Conservation (phyloP, 257 asterid genomes). For the Scutellaria barbata region DNA sequence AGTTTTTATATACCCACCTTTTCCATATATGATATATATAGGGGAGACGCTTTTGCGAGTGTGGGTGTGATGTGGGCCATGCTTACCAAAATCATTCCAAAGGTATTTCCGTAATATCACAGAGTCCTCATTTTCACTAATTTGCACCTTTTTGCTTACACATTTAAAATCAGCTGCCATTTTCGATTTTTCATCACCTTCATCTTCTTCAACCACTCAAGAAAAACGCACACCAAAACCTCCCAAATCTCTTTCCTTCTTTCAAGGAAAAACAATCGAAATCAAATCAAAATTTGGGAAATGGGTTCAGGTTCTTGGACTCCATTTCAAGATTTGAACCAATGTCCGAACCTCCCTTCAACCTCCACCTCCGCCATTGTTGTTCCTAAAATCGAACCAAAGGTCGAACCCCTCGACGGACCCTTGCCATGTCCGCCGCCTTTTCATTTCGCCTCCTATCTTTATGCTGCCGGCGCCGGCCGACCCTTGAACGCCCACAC, state of each 20-base stretch:
- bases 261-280: not conserved
- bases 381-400: conserved; percentile 58
- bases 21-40: no score
- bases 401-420: conserved; percentile 67
- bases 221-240: conserved; percentile 4
- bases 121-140: not conserved
- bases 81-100: not conserved
- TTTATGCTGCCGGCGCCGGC: conserved; percentile 1
- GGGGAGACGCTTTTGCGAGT: no score
- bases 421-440: conserved; percentile 27
- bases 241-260: conserved; percentile 5
- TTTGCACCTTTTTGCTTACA: not conserved
- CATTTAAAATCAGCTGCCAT: conserved; percentile 18
- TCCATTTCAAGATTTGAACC: conserved; percentile 55
- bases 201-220: conserved; percentile 27
- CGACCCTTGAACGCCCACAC: conserved; percentile 33
- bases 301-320: conserved; percentile 43
- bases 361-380: conserved; percentile 35
- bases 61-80: no score
- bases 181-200: not conserved
- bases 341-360: conserved; percentile 34
- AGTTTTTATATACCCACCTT: no score
- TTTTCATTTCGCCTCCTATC: conserved; percentile 21
- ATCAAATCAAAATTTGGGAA: not conserved
- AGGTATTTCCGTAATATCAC: not conserved